A percentile compares a stretch with the other conserved stretches of the same genome.
Conservation (phyloP, 2,329 filamentous ascomycete genomes). For the Aspergillus alliaceus region DNA sequence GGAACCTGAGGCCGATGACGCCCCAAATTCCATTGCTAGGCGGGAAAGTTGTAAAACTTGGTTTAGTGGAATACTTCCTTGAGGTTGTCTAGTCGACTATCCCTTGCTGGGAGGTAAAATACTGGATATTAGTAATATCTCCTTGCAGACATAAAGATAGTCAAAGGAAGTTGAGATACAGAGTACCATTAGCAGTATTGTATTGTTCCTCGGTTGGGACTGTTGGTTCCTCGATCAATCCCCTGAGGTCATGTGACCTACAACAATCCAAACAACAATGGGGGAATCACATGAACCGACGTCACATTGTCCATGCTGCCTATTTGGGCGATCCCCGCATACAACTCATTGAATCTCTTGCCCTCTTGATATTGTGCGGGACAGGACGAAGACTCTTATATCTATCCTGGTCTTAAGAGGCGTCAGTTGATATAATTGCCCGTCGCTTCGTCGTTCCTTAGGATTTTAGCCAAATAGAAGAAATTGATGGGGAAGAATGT, state of each 20-base stretch:
- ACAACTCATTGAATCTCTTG: not conserved
- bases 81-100: not conserved
- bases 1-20: not conserved
- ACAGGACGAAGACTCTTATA: not conserved
- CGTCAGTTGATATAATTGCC: no score
- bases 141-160: no score
- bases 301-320: not conserved
- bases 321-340: slow-evolving; percentile 10
- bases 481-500: not conserved
- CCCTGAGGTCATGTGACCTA: not conserved
- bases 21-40: no score
- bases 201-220: not conserved
- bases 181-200: no score
- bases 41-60: no score
- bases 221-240: not conserved
- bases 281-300: not conserved
- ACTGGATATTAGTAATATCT: no score
- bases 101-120: not conserved
- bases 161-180: no score
- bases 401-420: no score
- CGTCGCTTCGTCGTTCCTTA: not conserved
- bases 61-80: no score
- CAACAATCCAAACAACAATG: not conserved
- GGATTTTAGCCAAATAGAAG: not conserved
- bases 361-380: not conserved